Conservation (phyloP, 2,329 filamentous ascomycete species). For the Aspergillus oerlinghausenensis region DNA sequence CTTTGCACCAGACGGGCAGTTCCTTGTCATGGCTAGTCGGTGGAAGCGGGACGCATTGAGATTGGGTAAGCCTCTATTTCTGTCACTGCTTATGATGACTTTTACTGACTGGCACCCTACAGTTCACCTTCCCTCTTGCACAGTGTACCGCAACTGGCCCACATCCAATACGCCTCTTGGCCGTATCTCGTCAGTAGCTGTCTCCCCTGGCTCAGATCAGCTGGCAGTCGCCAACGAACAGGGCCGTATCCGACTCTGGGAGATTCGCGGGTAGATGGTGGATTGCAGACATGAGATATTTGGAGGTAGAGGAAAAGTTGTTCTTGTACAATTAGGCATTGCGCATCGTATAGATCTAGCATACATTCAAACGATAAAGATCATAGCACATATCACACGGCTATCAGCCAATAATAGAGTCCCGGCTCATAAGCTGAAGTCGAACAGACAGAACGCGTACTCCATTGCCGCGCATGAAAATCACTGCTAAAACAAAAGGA, state of each 20-base stretch:
- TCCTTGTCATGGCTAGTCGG: constrained; percentile 78
- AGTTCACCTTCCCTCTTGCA: constrained; percentile 87
- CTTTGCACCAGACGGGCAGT: constrained; percentile 85
- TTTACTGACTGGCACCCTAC: constrained; percentile 8
- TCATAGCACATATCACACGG: background rate
- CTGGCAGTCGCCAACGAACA: constrained; percentile 84
- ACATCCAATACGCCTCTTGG: constrained; percentile 85
- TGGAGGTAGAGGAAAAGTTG: background rate
- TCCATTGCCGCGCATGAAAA: background rate
- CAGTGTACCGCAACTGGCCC: constrained; percentile 95
- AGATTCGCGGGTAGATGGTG: constrained; percentile 61
- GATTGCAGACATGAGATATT: background rate
- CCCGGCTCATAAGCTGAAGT: background rate
- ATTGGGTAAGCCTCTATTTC: constrained; percentile 44
- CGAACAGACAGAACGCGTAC: background rate
- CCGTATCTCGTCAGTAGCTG: constrained; percentile 70
- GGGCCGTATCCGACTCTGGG: constrained; percentile 87
- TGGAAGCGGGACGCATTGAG: constrained; percentile 86
- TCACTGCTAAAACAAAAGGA: background rate
- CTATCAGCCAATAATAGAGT: background rate
- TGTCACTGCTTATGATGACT: background rate
- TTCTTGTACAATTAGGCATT: background rate
- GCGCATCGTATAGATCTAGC: background rate
- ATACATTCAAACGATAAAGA: background rate
- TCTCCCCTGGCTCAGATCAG: constrained; percentile 61